Evolutionary conservation across 2,329 filamentous ascomycete species (phyloP).

Genomic region (Aureobasidium sp.): DNA sequence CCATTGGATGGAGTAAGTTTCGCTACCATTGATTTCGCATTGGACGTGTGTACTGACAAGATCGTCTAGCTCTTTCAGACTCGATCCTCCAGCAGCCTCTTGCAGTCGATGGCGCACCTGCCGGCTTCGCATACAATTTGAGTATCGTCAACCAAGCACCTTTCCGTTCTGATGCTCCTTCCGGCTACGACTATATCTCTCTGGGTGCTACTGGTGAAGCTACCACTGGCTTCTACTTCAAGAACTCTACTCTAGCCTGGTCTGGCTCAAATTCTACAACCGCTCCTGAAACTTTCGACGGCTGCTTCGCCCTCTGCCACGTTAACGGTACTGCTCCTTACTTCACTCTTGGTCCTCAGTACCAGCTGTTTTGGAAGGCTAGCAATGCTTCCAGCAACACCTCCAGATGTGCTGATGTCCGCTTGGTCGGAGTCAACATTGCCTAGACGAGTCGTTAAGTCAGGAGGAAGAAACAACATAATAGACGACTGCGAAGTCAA

Average conservation of each 20-base stretch:
- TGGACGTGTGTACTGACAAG: background rate
- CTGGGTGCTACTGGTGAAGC: background rate
- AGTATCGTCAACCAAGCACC: background rate
- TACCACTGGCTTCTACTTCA: conserved; percentile 10
- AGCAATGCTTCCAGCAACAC: background rate
- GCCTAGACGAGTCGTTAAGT: background rate
- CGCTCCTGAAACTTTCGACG: background rate
- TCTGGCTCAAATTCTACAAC: background rate
- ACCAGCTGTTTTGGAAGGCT: conserved; percentile 10
- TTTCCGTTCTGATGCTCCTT: background rate
- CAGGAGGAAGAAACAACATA: background rate
- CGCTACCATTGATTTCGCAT: background rate
- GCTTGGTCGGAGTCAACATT: conserved; percentile 5
- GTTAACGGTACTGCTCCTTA: conserved; percentile 14
- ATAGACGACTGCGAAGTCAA: background rate
- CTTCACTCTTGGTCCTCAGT: conserved; percentile 7
- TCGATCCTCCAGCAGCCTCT: conserved; percentile 4
- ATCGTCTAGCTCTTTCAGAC: background rate
- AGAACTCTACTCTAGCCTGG: background rate
- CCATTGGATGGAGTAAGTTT: conserved; percentile 10
- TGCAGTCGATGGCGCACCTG: background rate
- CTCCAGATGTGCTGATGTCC: conserved; percentile 9
- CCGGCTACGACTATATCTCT: conserved; percentile 10
- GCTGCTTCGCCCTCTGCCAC: conserved; percentile 5
- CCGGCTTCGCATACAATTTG: conserved; percentile 2